Percentiles rank a stretch among this genome's conserved stretches.
These are phyloP conservation scores for Gnomoniopsis smithogilvyi DNA, from an alignment of 2,329 filamentous ascomycete genomes.

Conservation along the genomic window DNA sequence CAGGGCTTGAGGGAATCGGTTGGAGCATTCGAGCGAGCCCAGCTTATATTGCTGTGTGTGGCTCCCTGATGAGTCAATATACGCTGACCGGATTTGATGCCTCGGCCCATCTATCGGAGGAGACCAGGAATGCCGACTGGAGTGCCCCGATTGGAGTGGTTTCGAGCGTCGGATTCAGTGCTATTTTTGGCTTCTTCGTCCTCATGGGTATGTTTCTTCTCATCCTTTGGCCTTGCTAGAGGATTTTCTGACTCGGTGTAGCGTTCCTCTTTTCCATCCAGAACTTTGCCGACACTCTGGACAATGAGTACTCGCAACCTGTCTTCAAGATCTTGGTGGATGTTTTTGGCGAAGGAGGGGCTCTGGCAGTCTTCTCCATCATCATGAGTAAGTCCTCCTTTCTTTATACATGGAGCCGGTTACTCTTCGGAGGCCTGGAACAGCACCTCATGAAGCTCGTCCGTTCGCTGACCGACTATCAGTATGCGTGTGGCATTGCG, in stretches of 20 bases:
- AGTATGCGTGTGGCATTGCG: conserved; percentile 60
- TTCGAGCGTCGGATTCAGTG: conserved; percentile 52
- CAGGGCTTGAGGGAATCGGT: conserved; percentile 42
- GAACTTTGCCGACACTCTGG: conserved; percentile 48
- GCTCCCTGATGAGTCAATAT: conserved; percentile 53
- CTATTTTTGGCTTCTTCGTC: conserved; percentile 58
- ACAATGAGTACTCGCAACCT: conserved; percentile 45
- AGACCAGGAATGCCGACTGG: conserved; percentile 54
- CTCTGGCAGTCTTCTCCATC: conserved; percentile 51
- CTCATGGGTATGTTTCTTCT: conserved; percentile 31
- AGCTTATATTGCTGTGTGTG: conserved; percentile 52
- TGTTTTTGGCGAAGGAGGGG: conserved; percentile 52
- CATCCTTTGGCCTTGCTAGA: not conserved
- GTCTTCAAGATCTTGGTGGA: conserved; percentile 58
- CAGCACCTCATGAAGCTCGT: not conserved
- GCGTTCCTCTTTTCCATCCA: conserved; percentile 58
- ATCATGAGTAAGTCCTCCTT: conserved; percentile 38
- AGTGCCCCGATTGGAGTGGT: conserved; percentile 56
- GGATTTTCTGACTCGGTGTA: not conserved
- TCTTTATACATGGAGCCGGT: not conserved
- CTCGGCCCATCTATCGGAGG: conserved; percentile 54
- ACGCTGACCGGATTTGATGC: conserved; percentile 49
- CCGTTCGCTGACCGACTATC: not conserved
- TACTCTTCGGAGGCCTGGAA: not conserved
- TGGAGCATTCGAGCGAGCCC: conserved; percentile 51